Evolutionary conservation across 805 yeast species (phyloP).

Genomic region (Ogataea philodendri): DNA sequence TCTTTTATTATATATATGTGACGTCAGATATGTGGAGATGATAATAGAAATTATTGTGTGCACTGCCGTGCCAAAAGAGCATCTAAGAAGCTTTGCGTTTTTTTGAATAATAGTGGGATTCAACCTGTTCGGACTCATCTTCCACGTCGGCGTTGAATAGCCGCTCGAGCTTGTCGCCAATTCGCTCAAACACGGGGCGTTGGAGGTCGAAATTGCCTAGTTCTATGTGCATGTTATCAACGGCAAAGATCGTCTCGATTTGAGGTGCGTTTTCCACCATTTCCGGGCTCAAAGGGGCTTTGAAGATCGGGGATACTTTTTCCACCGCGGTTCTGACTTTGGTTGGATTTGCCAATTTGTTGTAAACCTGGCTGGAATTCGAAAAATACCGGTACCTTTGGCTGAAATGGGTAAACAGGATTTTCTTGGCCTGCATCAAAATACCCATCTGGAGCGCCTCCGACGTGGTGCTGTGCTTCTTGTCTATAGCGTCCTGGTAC

Average conservation of each 20-base stretch:
- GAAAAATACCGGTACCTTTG: slow-evolving; percentile 72
- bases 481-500: slow-evolving; percentile 71
- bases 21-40: slow-evolving; percentile 7
- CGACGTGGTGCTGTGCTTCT: slow-evolving; percentile 82
- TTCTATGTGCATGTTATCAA: slow-evolving; percentile 60
- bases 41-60: not conserved
- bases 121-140: slow-evolving; percentile 9
- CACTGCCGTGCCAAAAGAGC: not conserved
- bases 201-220: slow-evolving; percentile 42
- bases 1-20: slow-evolving; percentile 3
- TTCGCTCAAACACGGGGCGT: slow-evolving; percentile 28
- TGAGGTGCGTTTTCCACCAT: slow-evolving; percentile 27
- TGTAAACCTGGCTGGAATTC: slow-evolving; percentile 26
- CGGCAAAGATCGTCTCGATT: slow-evolving; percentile 47
- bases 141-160: slow-evolving; percentile 27
- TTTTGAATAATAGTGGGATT: slow-evolving; percentile 1
- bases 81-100: slow-evolving; percentile 10
- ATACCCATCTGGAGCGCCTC: slow-evolving; percentile 77
- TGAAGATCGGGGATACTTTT: slow-evolving; percentile 27
- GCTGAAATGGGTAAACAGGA: slow-evolving; percentile 87
- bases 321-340: slow-evolving; percentile 23
- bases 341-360: slow-evolving; percentile 21
- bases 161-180: slow-evolving; percentile 28
- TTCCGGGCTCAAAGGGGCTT: slow-evolving; percentile 2
- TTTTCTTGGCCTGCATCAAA: slow-evolving; percentile 66